phyloP scores from a whole-genome alignment of 495 filamentous ascomycete species.

The Aspergillus cavernicola region DNA sequence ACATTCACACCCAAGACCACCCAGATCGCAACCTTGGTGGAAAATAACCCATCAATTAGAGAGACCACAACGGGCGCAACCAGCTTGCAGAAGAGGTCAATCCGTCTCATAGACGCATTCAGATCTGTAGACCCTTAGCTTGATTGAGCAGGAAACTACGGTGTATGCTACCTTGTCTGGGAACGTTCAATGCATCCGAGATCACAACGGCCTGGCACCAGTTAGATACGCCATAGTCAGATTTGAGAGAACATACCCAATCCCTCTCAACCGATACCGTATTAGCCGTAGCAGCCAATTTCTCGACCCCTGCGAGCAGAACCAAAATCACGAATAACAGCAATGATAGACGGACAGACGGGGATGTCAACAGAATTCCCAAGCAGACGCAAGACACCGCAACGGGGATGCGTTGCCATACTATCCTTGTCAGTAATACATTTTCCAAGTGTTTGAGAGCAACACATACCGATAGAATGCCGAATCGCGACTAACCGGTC shows the following conservation, averaged over 20 bases:
- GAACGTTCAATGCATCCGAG: conserved; percentile 32
- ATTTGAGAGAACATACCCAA: conserved; percentile 45
- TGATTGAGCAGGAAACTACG: neutral
- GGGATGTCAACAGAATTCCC: conserved; percentile 13
- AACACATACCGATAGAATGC: conserved; percentile 44
- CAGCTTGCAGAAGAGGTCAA: conserved; percentile 71
- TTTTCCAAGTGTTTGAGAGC: neutral
- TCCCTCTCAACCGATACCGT: conserved; percentile 63
- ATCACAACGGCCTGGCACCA: conserved; percentile 39
- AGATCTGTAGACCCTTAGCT: conserved; percentile 27
- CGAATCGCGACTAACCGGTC: conserved; percentile 47
- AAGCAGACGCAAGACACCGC: conserved; percentile 36
- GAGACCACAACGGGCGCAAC: conserved; percentile 58
- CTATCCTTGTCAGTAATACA: conserved; percentile 11
- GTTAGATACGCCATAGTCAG: neutral
- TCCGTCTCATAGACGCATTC: conserved; percentile 65
- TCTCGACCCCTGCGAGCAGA: conserved; percentile 55
- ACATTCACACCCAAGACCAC: conserved; percentile 39
- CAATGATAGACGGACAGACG: conserved; percentile 18
- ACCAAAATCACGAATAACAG: conserved; percentile 41
- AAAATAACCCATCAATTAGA: conserved; percentile 39
- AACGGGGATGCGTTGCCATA: conserved; percentile 39
- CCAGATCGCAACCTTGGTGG: conserved; percentile 47
- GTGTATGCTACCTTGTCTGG: conserved; percentile 22
- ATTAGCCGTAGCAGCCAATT: conserved; percentile 51